phyloP scores from a whole-genome alignment of 2,329 filamentous ascomycete genomes.

The Aureobasidium sp. region DNA sequence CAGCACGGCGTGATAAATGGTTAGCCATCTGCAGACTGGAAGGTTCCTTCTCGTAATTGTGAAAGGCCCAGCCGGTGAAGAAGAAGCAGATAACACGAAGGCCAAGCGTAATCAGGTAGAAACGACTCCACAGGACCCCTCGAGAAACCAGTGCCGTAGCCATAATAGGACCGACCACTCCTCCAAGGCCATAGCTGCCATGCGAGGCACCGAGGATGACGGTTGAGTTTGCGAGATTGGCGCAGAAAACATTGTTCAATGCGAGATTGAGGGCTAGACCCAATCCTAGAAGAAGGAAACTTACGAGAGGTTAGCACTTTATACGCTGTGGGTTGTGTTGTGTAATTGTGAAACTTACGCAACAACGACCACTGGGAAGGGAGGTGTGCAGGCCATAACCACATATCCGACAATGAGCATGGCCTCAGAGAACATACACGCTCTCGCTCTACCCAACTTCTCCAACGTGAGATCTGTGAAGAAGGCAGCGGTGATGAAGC shows the following conservation, averaged over 20 bases:
- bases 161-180: slow-evolving; percentile 57
- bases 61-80: slow-evolving; percentile 59
- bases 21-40: slow-evolving; percentile 35
- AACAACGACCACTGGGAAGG: slow-evolving; percentile 58
- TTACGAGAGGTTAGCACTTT: slow-evolving; percentile 16
- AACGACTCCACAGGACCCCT: slow-evolving; percentile 57
- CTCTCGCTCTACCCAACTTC: slow-evolving; percentile 56
- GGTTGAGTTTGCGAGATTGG: slow-evolving; percentile 44
- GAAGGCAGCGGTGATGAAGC: slow-evolving; percentile 65
- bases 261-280: slow-evolving; percentile 44
- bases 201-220: slow-evolving; percentile 53
- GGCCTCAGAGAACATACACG: slow-evolving; percentile 50
- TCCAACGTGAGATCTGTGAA: slow-evolving; percentile 55
- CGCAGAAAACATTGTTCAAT: slow-evolving; percentile 48
- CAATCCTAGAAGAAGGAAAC: slow-evolving; percentile 59
- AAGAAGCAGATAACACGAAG: slow-evolving; percentile 49
- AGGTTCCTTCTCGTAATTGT: slow-evolving; percentile 57
- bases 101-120: slow-evolving; percentile 59
- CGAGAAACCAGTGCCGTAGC: slow-evolving; percentile 63
- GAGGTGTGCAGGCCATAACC: slow-evolving; percentile 57
- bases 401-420: slow-evolving; percentile 54
- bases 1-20: slow-evolving; percentile 17
- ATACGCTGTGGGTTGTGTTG: no score
- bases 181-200: slow-evolving; percentile 48
- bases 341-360: slow-evolving; percentile 23